Conservation (phyloP, 441 rosid genomes). For the Monsonia emarginata region DNA sequence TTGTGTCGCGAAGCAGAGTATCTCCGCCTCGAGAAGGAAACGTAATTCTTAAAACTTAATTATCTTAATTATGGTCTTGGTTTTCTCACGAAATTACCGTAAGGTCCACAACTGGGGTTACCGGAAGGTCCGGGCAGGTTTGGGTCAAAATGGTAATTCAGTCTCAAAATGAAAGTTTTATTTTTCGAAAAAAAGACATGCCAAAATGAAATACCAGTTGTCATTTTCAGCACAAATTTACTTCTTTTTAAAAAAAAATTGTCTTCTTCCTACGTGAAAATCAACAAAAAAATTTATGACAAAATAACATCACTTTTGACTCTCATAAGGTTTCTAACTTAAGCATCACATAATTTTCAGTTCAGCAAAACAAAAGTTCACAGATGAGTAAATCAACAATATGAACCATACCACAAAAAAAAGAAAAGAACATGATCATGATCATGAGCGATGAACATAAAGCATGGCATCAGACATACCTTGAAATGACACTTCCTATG, state of each 20-base stretch:
- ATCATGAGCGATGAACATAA: background rate
- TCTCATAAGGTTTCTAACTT: too few species aligned
- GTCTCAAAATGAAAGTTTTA: too few species aligned
- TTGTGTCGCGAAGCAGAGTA: background rate
- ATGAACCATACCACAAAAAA: slow-evolving; percentile 1
- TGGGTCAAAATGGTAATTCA: too few species aligned
- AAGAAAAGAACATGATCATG: background rate
- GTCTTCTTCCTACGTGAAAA: too few species aligned
- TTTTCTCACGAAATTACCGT: background rate
- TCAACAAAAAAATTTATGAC: too few species aligned
- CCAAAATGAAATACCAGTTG: too few species aligned
- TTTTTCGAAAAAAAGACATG: too few species aligned
- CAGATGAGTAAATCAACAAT: slow-evolving; percentile 8
- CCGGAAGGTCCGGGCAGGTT: too few species aligned
- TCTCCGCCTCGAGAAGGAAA: background rate
- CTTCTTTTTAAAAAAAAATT: too few species aligned
- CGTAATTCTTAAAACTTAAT: background rate
- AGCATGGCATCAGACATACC: slow-evolving; percentile 32
- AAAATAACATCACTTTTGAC: too few species aligned
- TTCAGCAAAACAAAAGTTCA: background rate
- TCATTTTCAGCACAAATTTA: too few species aligned
- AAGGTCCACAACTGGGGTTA: too few species aligned
- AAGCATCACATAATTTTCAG: background rate
- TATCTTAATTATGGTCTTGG: background rate
- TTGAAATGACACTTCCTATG: slow-evolving; percentile 78